Evolutionary conservation across 2,329 filamentous ascomycete genomes (phyloP), one percentile per base, ranked within the genome.

Genomic region (Chrysoporthe puriensis): DNA sequence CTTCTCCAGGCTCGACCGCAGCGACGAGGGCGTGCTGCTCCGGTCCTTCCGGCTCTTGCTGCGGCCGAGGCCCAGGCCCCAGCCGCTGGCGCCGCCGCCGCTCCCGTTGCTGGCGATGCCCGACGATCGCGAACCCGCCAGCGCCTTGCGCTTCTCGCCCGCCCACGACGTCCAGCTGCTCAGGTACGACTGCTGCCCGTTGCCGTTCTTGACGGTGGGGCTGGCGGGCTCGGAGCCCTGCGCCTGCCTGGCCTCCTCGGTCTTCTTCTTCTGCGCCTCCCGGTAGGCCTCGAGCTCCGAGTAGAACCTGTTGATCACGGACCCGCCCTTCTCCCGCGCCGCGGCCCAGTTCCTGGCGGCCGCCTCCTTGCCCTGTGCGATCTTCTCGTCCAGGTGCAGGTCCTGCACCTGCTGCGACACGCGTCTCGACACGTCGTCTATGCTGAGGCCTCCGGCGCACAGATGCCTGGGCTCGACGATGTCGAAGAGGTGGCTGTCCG

Each of bases 401-500:
- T 98, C 95, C 72, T 95, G 91, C 62, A 99, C 92, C 79, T 98
- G 96, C 77, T 96, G 92, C 46, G 93, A 90, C 44, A 99, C 86
- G 34, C 96, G 87, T 62, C 96, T 88, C 77, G 97, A 95, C 14
- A 99, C 91, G 77, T 99, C 96, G 72, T 98, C 96, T 70, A 99
- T 94, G 1, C 91, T 94, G 26, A 99, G 84, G 0, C 94, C 95
- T 36, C 96, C 96, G 0, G 94, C 94, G 77, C 93, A 97, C 3
- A 96, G 96, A 78, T 99, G 96, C 70, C 90, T 90, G 1, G 96
- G 96, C 75, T 97, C 94, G 16, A 96, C 91, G 71, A 99, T 93
- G 72, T 97, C 95, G 76, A 98, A 99, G 18, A 99, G 85, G 74
- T 97, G 91, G 18, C 90, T 90, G 75, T 97, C 94, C 2, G 91